Evolutionary conservation across 2,329 filamentous ascomycete genomes (phyloP), one percentile per base, ranked within the genome.

Genomic region (Colletotrichum spaethianum): DNA sequence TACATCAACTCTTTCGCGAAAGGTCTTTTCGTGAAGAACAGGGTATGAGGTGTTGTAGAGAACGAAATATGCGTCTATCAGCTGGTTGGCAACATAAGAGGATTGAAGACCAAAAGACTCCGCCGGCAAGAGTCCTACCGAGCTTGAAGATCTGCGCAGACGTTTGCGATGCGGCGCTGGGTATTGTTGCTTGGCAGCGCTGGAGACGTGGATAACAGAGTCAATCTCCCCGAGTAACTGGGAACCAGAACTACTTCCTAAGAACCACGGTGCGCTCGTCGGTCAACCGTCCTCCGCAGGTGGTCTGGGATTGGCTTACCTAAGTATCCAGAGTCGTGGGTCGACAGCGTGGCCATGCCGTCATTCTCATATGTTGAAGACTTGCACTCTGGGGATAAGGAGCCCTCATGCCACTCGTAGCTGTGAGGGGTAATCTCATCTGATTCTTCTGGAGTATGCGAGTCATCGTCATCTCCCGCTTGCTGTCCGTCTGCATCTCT

Each of bases 11-110:
- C 80, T 76, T 8, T 79, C 83, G 18, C 85, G 79, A 68, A 87
- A 87, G 0, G 83, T 84, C 3, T 82, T 79, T 63, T 87, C 85
- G 63, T 87, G 84, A 2, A 87, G 75, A 9, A 87, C 80, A 0
- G 85, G 86, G 67, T 86, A 87, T 36, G 80, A 82, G 26, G 82
- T 75, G 72, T 87, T 84, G 73, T 85, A 86, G 23, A 82, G 77
- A 1, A 77, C 75, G 68, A 87, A 87, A 73, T 86, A 86, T 0
- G 82, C 79, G 55, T 83, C 79, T 14, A 84, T 81, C 67, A 84
- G 67, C 3, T 74, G 75, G 23, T 73, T 70, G 12, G 70, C 72
- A 28, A 75, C 59, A 2, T 74, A 72, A 0, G 73, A 64, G 1
- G 56, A 64, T 5, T 64, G 50, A 26, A 75, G 66, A 11, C 74